phyloP scores from a whole-genome alignment of 495 filamentous ascomycete genomes.

The Hypoxylon cercidicola region DNA sequence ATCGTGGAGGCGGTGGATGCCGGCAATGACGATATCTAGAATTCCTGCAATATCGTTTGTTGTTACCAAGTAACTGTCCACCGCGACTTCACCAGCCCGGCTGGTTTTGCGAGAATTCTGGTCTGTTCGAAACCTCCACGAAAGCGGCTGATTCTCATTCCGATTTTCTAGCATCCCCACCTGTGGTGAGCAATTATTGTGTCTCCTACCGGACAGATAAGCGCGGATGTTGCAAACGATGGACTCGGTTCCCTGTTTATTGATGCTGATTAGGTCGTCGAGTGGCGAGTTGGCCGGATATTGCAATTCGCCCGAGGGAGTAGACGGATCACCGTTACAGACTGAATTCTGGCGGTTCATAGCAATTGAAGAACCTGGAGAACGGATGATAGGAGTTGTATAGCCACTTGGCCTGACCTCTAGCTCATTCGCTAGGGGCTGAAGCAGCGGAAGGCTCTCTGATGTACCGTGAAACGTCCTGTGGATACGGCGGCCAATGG shows the following conservation, averaged over 20 bases:
- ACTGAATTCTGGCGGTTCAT: slow-evolving; percentile 11
- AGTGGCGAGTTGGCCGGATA: neutral
- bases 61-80: slow-evolving; percentile 37
- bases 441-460: slow-evolving; percentile 28
- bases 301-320: slow-evolving; percentile 11
- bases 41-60: slow-evolving; percentile 38
- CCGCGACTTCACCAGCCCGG: neutral
- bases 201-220: slow-evolving; percentile 34
- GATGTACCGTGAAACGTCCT: slow-evolving; percentile 26
- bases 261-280: slow-evolving; percentile 12
- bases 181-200: slow-evolving; percentile 12
- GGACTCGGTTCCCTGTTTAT: slow-evolving; percentile 27
- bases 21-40: slow-evolving; percentile 37
- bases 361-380: slow-evolving; percentile 11
- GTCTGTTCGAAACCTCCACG: slow-evolving; percentile 1
- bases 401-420: slow-evolving; percentile 2
- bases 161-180: neutral
- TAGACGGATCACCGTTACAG: slow-evolving; percentile 3
- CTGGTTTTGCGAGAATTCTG: neutral
- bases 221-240: slow-evolving; percentile 37
- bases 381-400: slow-evolving; percentile 3
- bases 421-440: slow-evolving; percentile 13
- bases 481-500: slow-evolving; percentile 20
- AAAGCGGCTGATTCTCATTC: slow-evolving; percentile 15
- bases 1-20: slow-evolving; percentile 26